Conservation (phyloP, 2,329 filamentous ascomycete species). For the Penicillium brasilianum region DNA sequence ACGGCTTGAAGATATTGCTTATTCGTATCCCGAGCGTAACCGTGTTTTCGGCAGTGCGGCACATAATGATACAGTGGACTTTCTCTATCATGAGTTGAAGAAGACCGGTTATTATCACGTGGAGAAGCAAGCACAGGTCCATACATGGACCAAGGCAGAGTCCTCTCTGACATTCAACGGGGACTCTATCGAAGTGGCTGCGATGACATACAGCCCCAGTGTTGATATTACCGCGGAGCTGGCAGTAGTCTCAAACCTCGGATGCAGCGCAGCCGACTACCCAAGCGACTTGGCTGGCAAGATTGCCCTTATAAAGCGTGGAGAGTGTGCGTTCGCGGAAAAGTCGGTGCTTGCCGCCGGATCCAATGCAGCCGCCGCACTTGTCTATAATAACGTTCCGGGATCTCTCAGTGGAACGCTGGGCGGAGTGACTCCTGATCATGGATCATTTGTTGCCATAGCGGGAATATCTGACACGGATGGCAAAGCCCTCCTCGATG, state of each 20-base stretch:
- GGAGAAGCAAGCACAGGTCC: conserved; percentile 63
- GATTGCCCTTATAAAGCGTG: conserved; percentile 73
- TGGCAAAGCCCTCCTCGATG: conserved; percentile 61
- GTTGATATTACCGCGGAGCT: conserved; percentile 45
- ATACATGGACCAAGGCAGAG: conserved; percentile 64
- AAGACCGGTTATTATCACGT: conserved; percentile 44
- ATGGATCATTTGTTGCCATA: conserved; percentile 55
- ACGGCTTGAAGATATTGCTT: conserved; percentile 52
- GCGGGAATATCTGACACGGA: conserved; percentile 68
- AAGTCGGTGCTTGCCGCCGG: conserved; percentile 72
- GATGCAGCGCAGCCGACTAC: conserved; percentile 69
- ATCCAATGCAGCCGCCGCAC: conserved; percentile 71
- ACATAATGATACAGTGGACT: conserved; percentile 67
- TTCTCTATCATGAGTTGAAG: conserved; percentile 63
- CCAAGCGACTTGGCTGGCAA: conserved; percentile 62
- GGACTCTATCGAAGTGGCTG: conserved; percentile 53
- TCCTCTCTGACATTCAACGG: conserved; percentile 65
- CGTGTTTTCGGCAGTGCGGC: conserved; percentile 50
- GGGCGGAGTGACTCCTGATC: conserved; percentile 60
- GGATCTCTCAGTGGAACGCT: conserved; percentile 71
- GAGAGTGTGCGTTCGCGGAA: conserved; percentile 71
- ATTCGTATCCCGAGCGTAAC: conserved; percentile 36
- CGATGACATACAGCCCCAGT: conserved; percentile 69
- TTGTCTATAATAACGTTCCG: conserved; percentile 75
- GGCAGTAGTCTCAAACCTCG: conserved; percentile 65